Conservation (phyloP, 805 yeast genomes). For the Pichia deserticola region DNA sequence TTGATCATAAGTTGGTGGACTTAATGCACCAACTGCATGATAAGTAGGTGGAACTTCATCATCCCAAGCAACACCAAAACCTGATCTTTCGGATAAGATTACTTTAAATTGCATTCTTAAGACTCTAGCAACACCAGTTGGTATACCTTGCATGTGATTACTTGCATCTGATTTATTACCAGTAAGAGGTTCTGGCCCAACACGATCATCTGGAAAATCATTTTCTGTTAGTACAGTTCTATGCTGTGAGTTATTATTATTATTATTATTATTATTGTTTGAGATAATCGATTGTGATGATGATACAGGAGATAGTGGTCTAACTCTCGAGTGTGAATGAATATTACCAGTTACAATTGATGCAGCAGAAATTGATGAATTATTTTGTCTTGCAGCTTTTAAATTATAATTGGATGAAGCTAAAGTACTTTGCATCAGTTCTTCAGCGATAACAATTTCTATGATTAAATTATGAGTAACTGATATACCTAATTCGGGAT, state of each 20-base stretch:
- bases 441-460: conserved; percentile 95
- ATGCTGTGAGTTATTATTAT: neutral
- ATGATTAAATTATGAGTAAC: conserved; percentile 72
- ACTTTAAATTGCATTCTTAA: conserved; percentile 89
- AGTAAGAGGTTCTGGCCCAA: conserved; percentile 25
- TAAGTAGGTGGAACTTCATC: conserved; percentile 98
- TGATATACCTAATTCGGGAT: conserved; percentile 68
- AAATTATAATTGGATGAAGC: conserved; percentile 13
- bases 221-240: conserved; percentile 5
- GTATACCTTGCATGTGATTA: conserved; percentile 47
- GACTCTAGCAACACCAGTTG: conserved; percentile 94
- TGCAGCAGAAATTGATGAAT: conserved; percentile 14
- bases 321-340: conserved; percentile 1
- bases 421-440: conserved; percentile 40
- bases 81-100: conserved; percentile 81
- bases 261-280: neutral
- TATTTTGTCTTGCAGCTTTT: conserved; percentile 14
- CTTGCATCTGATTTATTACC: conserved; percentile 24
- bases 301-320: neutral
- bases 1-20: conserved; percentile 75
- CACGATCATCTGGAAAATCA: conserved; percentile 20
- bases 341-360: conserved; percentile 6
- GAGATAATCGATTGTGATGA: neutral
- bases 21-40: conserved; percentile 69
- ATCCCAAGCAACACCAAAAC: conserved; percentile 96